Conservation (phyloP, 202 grass and related monocot genomes). For the Dendrocalamus latiflorus region DNA sequence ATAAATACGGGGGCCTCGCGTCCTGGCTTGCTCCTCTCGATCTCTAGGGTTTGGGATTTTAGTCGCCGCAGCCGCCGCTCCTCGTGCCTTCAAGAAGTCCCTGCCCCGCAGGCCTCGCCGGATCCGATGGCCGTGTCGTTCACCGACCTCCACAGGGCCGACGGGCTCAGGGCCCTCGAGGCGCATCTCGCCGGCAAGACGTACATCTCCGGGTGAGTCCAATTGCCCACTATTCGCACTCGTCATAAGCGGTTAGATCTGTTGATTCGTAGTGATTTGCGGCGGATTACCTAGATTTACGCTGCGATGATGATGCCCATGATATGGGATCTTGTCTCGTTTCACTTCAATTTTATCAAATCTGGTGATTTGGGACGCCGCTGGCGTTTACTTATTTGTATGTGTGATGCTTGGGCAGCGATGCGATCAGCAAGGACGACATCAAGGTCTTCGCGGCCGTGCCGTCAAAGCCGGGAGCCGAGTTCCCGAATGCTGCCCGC, state of each 20-base stretch:
- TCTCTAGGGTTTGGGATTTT: constrained; percentile 64
- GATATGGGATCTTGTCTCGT: not conserved
- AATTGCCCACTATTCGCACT: not conserved
- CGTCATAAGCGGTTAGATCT: not conserved
- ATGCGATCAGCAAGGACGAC: constrained; percentile 74
- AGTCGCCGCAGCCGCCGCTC: constrained; percentile 20
- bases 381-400: not conserved
- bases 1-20: constrained; percentile 18
- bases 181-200: constrained; percentile 62
- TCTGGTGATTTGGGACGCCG: not conserved
- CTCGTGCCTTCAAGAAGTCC: not conserved
- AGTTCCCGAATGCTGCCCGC: constrained; percentile 58
- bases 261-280: not conserved
- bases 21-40: not conserved
- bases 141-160: constrained; percentile 57
- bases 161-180: constrained; percentile 72
- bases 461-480: constrained; percentile 51
- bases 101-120: not conserved
- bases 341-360: not conserved
- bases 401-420: constrained; percentile 13
- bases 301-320: not conserved
- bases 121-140: constrained; percentile 64
- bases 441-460: constrained; percentile 68
- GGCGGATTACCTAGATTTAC: not conserved
- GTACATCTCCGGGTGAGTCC: constrained; percentile 64